These are phyloP conservation scores for Ustilago nuda DNA, from an alignment of 1,284 basidiomycete species.

Conservation along the genomic window DNA sequence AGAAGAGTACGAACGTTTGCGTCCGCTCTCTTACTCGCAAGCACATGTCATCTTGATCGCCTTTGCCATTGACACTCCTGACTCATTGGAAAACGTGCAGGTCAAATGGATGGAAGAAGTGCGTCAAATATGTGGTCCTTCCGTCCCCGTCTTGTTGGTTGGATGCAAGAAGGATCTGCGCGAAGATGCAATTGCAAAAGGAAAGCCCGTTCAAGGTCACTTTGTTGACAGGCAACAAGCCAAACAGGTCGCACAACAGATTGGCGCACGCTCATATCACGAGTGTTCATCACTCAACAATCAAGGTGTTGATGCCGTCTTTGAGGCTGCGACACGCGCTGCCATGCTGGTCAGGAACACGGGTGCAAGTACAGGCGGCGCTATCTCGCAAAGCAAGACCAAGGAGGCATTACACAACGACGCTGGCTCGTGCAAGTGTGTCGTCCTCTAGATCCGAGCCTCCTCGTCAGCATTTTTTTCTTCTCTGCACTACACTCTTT, in stretches of 20 bases:
- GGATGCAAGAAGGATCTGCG: slow-evolving; percentile 88
- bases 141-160: slow-evolving; percentile 83
- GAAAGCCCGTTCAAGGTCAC: slow-evolving; percentile 63
- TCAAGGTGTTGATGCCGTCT: slow-evolving; percentile 64
- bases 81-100: slow-evolving; percentile 93
- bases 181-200: slow-evolving; percentile 70
- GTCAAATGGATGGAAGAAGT: slow-evolving; percentile 87
- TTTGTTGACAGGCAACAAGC: slow-evolving; percentile 71
- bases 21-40: slow-evolving; percentile 95
- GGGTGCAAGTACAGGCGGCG: slow-evolving; percentile 42
- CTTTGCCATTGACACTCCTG: slow-evolving; percentile 94
- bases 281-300: slow-evolving; percentile 64
- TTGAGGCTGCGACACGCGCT: slow-evolving; percentile 64
- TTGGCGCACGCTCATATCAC: slow-evolving; percentile 72
- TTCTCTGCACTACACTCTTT: neutral
- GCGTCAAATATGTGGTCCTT: slow-evolving; percentile 66
- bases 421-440: slow-evolving; percentile 52
- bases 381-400: slow-evolving; percentile 53
- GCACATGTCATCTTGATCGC: slow-evolving; percentile 98
- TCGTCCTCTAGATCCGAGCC: slow-evolving; percentile 30
- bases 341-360: slow-evolving; percentile 59
- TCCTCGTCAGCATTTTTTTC: neutral
- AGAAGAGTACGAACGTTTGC: slow-evolving; percentile 93
- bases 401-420: slow-evolving; percentile 49
- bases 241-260: slow-evolving; percentile 70